Evolutionary conservation across 108 stramenopile species (phyloP).

Genomic region (Chaetoceros tenuissimus): DNA sequence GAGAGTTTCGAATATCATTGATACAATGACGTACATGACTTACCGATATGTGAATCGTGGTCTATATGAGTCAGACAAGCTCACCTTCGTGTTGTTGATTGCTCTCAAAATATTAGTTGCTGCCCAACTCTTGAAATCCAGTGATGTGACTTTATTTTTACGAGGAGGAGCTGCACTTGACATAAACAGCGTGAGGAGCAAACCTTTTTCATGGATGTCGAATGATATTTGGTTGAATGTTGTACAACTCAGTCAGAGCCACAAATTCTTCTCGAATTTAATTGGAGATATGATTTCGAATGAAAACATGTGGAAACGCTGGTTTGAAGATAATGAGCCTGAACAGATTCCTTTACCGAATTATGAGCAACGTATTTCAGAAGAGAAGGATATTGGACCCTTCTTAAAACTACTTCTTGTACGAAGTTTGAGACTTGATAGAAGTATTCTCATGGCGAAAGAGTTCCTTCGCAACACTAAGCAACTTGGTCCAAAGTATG

Average conservation of each 20-base stretch:
- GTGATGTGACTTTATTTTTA: constrained; percentile 72
- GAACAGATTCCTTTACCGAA: constrained; percentile 79
- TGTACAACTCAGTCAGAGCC: constrained; percentile 54
- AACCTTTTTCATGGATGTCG: constrained; percentile 82
- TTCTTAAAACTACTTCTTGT: constrained; percentile 81
- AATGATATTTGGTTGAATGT: constrained; percentile 86
- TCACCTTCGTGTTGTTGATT: constrained; percentile 80
- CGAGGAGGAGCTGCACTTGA: constrained; percentile 86
- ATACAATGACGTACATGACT: constrained; percentile 86
- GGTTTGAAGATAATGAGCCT: constrained; percentile 87
- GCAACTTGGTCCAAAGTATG: constrained; percentile 77
- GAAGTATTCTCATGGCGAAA: constrained; percentile 79
- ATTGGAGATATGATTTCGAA: constrained; percentile 68
- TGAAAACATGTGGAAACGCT: constrained; percentile 71
- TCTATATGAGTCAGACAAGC: constrained; percentile 85
- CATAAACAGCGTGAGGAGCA: constrained; percentile 66
- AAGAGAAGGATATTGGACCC: constrained; percentile 58
- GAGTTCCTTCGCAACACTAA: constrained; percentile 71
- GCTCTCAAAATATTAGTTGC: constrained; percentile 86
- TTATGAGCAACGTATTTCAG: constrained; percentile 68
- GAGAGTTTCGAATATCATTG: constrained; percentile 85
- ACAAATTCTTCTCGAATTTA: constrained; percentile 72
- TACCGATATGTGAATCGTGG: constrained; percentile 91
- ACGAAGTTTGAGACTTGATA: constrained; percentile 78
- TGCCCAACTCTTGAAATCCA: constrained; percentile 48